Conservation (phyloP, 2,329 filamentous ascomycete genomes). For the Colletotrichum somersetense region DNA sequence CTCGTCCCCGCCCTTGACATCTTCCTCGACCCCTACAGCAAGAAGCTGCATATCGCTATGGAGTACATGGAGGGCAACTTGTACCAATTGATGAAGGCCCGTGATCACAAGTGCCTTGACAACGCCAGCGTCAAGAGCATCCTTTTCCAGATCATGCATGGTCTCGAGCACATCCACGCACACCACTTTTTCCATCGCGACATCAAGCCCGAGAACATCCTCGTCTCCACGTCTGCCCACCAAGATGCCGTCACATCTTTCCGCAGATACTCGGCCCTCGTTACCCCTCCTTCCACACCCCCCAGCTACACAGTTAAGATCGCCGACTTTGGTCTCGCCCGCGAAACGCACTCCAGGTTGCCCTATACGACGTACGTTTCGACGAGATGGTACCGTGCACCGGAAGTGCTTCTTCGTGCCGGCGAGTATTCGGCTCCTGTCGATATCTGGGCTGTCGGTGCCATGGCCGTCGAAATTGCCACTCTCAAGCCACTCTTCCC, state of each 20-base stretch:
- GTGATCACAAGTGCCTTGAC: constrained; percentile 94
- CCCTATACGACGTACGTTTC: constrained; percentile 99
- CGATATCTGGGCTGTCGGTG: constrained; percentile 98
- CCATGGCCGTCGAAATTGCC: constrained; percentile 98
- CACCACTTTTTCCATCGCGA: constrained; percentile 99
- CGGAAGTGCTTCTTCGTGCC: constrained; percentile 91
- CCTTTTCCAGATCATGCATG: constrained; percentile 95
- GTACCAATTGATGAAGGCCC: constrained; percentile 98
- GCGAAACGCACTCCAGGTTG: constrained; percentile 95
- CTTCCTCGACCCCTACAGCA: constrained; percentile 94
- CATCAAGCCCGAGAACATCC: constrained; percentile 98
- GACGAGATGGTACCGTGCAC: constrained; percentile 97
- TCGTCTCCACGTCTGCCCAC: constrained; percentile 90
- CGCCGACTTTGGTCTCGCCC: constrained; percentile 96
- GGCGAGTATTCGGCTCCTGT: constrained; percentile 98
- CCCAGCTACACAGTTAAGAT: constrained; percentile 97
- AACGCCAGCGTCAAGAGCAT: constrained; percentile 96
- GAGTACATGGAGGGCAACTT: constrained; percentile 99
- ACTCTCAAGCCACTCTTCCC: constrained; percentile 97
- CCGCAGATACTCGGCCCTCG: constrained; percentile 90
- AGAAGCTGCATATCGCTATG: constrained; percentile 98
- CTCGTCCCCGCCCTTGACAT: constrained; percentile 98
- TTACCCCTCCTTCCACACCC: constrained; percentile 95
- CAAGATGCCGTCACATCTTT: constrained; percentile 85
- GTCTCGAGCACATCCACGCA: constrained; percentile 96